phyloP scores from a whole-genome alignment of 345 rosid genomes.

The Linum tenue region DNA sequence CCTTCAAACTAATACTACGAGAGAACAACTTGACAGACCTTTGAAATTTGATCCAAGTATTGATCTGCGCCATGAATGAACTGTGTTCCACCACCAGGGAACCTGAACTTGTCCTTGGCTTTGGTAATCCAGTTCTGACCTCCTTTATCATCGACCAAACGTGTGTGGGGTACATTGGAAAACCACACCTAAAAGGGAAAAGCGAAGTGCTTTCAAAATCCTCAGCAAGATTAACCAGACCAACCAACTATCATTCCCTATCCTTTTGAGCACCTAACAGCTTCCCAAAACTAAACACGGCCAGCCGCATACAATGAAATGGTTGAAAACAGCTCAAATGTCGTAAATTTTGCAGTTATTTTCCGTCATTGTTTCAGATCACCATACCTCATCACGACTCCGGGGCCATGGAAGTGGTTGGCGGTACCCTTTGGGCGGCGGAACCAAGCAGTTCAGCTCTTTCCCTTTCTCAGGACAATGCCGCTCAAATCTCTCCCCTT shows the following conservation, averaged over 20 bases:
- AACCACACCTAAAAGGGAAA: slow-evolving; percentile 63
- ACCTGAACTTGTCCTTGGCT: slow-evolving; percentile 71
- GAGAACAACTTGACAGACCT: slow-evolving; percentile 31
- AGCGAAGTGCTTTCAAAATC: slow-evolving; percentile 11
- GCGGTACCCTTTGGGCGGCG: slow-evolving; percentile 64
- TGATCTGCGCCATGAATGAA: slow-evolving; percentile 93
- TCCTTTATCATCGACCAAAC: slow-evolving; percentile 86
- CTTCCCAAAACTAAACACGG: too few species aligned
- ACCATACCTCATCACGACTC: slow-evolving; percentile 83
- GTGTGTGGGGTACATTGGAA: slow-evolving; percentile 73
- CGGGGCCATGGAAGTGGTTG: slow-evolving; percentile 78
- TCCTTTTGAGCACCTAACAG: too few species aligned
- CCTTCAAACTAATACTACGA: neutral
- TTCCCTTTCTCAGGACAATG: slow-evolving; percentile 63
- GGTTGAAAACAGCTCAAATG: neutral
- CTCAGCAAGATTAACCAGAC: neutral
- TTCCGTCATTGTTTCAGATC: neutral
- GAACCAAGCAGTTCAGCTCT: slow-evolving; percentile 71
- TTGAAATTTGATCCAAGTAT: slow-evolving; percentile 74
- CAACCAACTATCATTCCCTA: too few species aligned
- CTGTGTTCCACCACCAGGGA: slow-evolving; percentile 98
- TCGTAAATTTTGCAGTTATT: neutral
- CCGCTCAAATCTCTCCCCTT: slow-evolving; percentile 74
- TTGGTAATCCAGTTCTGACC: slow-evolving; percentile 90
- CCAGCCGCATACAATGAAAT: too few species aligned